Base-by-base conservation (phyloP, 352 stramenopile species). In the Phytophthora nicotianae region DNA sequence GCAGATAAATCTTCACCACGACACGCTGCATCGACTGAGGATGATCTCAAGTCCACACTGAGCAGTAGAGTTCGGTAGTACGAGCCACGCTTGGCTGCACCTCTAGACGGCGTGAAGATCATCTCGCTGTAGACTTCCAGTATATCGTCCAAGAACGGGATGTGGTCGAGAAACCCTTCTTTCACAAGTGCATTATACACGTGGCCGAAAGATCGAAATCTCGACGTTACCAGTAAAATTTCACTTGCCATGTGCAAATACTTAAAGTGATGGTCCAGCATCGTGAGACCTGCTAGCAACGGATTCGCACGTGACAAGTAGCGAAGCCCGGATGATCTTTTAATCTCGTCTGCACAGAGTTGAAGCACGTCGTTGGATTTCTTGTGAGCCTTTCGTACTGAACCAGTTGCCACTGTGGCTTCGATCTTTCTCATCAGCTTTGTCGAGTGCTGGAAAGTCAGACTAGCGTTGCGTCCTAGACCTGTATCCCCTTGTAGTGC, bases 151-250 rank as follows among this genome's bases (percentile, higher is more conserved):
- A 76, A 62, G 32, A 70, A 72, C 10, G 58, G 51, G 13, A 73
- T 72, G 17, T 46, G 33, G 0, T 61, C 23, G 8, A 81, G 24
- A 21, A 68, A 53, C 0, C 46, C 23, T 45, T 51, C 43, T 19
- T 72, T 41, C 11, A 64, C 33, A 8, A 81, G 40, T 7, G 65
- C 72, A 38, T 60, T 56, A 35, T 74, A 81, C 13, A 78, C 40
- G 37, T 77, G 60, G 1, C 60, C 52, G 19, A 80, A 77, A 9
- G 59, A 60, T 5, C 63, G 55, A 23, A 79, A 61, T 2, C 65
- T 64, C 13, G 32, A 38, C 32, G 32, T 38, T 5, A 38, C 8
- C 32, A 38, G 32, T n/a, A 38, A 13, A 38, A 38, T 38, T 38
- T 38, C 32, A 13, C 38, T 50, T 13, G 19, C 64, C 26, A 70